Percentiles rank a stretch among this genome's conserved stretches.
Evolutionary conservation across 306 rosid genomes (phyloP).

Genomic region (Carpinus fangiana): DNA sequence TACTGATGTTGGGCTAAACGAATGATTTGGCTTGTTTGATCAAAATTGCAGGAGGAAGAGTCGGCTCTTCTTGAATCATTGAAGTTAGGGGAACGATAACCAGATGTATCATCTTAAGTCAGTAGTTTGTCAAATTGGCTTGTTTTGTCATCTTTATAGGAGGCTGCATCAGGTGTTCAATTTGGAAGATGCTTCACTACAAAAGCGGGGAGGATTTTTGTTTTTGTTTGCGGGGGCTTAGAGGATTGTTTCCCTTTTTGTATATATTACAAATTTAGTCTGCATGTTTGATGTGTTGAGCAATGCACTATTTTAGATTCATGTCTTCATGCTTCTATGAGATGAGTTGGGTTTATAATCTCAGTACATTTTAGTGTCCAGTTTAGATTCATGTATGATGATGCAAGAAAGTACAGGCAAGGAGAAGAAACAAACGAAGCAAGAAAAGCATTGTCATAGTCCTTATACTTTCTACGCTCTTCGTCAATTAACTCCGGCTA

Average conservation of each 20-base stretch:
- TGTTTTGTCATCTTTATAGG: constrained; percentile 12
- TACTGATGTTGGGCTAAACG: constrained; percentile 9
- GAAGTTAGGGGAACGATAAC: constrained; percentile 55
- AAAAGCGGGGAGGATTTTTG: neutral
- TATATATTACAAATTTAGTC: constrained; percentile 35
- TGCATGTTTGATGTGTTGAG: neutral
- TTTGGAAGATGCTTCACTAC: neutral
- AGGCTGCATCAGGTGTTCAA: constrained; percentile 1
- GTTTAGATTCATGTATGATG: neutral
- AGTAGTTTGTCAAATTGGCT: neutral
- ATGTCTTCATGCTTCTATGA: neutral
- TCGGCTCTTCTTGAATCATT: constrained; percentile 82
- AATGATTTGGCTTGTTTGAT: constrained; percentile 21
- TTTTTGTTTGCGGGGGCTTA: neutral
- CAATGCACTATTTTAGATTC: neutral
- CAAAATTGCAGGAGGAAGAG: constrained; percentile 76
- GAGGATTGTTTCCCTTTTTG: neutral
- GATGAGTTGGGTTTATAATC: neutral
- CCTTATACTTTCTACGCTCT: too few species aligned
- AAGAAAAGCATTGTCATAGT: neutral
- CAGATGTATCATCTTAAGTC: constrained; percentile 12
- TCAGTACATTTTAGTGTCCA: neutral
- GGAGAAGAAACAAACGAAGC: neutral
- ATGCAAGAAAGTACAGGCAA: neutral
- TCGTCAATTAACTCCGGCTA: neutral